phyloP scores from a whole-genome alignment of 2,329 filamentous ascomycete species.

The Teratosphaeria destructans region DNA sequence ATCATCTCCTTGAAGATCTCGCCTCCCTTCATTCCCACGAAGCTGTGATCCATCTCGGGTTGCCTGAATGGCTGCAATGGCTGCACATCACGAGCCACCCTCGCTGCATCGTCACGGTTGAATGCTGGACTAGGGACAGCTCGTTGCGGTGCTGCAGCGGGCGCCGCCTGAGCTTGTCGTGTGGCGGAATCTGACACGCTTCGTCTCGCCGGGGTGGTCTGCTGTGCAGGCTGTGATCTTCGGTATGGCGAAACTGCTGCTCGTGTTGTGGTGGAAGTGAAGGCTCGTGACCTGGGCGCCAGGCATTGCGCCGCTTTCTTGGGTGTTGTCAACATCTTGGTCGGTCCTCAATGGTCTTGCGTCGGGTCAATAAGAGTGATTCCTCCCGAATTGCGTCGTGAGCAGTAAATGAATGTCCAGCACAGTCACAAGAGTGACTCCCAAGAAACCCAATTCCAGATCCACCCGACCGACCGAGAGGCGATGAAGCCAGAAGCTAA shows the following conservation, averaged over 20 bases:
- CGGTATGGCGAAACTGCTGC: constrained; percentile 35
- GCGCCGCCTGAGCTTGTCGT: constrained; percentile 27
- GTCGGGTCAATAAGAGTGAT: not conserved
- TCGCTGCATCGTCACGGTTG: constrained; percentile 36
- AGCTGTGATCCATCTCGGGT: constrained; percentile 47
- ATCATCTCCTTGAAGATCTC: constrained; percentile 99
- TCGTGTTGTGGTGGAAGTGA: constrained; percentile 32
- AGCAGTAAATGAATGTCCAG: not conserved
- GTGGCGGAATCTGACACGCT: constrained; percentile 32
- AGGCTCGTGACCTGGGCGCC: constrained; percentile 29
- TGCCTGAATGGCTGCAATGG: constrained; percentile 37
- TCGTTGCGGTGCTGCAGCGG: constrained; percentile 27
- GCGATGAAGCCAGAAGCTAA: not conserved
- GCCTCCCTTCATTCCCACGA: constrained; percentile 89
- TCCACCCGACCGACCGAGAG: not conserved
- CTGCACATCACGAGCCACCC: constrained; percentile 28
- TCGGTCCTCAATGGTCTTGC: not conserved
- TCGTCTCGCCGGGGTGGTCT: constrained; percentile 13
- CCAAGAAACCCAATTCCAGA: not conserved
- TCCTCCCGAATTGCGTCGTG: not conserved
- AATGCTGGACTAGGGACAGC: constrained; percentile 38
- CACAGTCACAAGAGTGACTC: not conserved
- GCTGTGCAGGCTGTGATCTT: constrained; percentile 11
- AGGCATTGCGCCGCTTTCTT: constrained; percentile 28
- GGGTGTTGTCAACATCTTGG: constrained; percentile 7